Evolutionary conservation across 2,329 filamentous ascomycete species (phyloP), one percentile per base, ranked within the genome.

Genomic region (Alternaria triticimaculans): DNA sequence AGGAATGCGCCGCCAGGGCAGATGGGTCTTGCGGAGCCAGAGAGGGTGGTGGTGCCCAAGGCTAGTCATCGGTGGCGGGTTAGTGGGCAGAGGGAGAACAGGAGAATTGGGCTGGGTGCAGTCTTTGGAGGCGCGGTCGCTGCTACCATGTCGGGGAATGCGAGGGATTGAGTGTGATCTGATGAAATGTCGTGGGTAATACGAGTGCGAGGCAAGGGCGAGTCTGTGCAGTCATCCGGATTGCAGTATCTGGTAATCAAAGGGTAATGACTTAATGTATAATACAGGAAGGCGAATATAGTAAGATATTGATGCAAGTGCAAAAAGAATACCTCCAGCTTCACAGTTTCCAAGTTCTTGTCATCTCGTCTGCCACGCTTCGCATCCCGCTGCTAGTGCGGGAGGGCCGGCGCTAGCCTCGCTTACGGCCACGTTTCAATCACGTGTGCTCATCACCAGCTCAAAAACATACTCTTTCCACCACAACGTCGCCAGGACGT

Each of bases 1-100:
- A 63, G 51, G 14, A 58, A 64, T 28, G 66, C 63, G 18, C 71
- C 68, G n/a, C 55, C 57, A 10, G 71, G 71, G 1, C 62, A 64
- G 14, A 72, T 73, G 71, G 70, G 71, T 0, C 65, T 73, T 37
- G 70, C 68, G 10, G 67, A 73, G 48, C 71, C 71, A 6, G 60
- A 70, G 11, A 64, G 55, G 23, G 62, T 73, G 18, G 55, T 54
- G 1, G 51, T 55, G 45, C 65, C 68, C 1, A 33, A 30, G 20
- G 30, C 41, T n/a, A 49, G 59, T 25, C 28, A 51, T 12, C 26
- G 41, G 15, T 54, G 55, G 44, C 25, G 41, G 33, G 37, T 43
- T n/a, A 37, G 53, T 48, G 51, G 55, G 26, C 37, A 41, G 48
- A 58, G 46, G 43, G 55, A 48, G 7, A 60, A 55, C 6, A 46